A percentile compares a stretch with the other conserved stretches of the same genome.
Conservation (phyloP, 75 land plant genomes). For the Picea glauca region DNA sequence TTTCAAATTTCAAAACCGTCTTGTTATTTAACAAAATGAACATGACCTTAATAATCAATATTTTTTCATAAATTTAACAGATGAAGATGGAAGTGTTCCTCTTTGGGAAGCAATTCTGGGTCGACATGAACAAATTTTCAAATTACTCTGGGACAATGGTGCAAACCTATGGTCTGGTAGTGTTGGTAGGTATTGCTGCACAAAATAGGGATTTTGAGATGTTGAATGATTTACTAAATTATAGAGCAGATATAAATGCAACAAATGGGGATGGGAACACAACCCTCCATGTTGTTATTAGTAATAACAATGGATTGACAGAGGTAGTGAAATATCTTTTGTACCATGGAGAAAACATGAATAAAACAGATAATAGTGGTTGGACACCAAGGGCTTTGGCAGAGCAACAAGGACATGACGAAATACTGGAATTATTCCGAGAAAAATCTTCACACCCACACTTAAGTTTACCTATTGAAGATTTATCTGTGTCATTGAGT, state of each 20-base stretch:
- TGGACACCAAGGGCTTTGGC: conserved; percentile 24
- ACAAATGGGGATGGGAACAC: conserved; percentile 48
- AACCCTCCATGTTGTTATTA: conserved; percentile 67
- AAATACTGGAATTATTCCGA: conserved; percentile 3
- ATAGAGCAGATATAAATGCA: conserved; percentile 59
- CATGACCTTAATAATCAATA: background rate
- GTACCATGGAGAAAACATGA: conserved; percentile 38
- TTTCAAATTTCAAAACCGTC: too few relatives aligned
- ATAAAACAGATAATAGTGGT: conserved; percentile 23
- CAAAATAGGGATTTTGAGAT: conserved; percentile 43
- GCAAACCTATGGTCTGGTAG: conserved; percentile 43
- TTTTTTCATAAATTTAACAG: conserved; percentile 25
- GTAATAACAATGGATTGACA: conserved; percentile 23
- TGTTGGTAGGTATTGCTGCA: conserved; percentile 51
- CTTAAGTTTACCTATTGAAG: too few relatives aligned
- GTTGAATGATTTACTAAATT: conserved; percentile 44
- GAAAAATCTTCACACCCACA: too few relatives aligned
- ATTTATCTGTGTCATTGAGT: background rate
- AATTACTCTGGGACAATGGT: conserved; percentile 54
- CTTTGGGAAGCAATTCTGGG: conserved; percentile 71
- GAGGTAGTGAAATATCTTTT: conserved; percentile 37
- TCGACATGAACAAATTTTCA: conserved; percentile 30
- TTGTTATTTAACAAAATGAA: too few relatives aligned
- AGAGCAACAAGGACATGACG: conserved; percentile 34
- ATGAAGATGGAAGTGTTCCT: conserved; percentile 77